Percentiles rank a stretch among this genome's conserved stretches.
phyloP scores from a whole-genome alignment of 73 alveolate species.

The Paramecium primaurelia region DNA sequence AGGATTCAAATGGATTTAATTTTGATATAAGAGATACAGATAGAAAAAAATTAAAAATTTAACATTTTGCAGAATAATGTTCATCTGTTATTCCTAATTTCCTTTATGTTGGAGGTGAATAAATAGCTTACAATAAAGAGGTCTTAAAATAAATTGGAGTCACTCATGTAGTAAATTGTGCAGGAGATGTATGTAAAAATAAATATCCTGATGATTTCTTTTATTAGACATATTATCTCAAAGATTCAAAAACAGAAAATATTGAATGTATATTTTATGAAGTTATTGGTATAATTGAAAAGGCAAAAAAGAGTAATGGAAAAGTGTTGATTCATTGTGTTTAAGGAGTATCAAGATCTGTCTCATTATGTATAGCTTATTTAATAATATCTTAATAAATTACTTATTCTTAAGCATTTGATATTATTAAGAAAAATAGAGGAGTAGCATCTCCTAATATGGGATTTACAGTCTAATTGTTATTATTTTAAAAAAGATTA shows the following conservation, averaged over 20 bases:
- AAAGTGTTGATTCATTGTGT: conserved; percentile 89
- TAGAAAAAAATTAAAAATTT: conserved; percentile 34
- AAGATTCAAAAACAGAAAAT: conserved; percentile 82
- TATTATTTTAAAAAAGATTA: conserved; percentile 75
- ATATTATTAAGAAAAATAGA: conserved; percentile 69
- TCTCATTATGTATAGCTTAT: conserved; percentile 84
- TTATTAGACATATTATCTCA: conserved; percentile 73
- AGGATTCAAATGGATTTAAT: conserved; percentile 25
- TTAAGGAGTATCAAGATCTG: conserved; percentile 88
- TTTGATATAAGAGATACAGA: conserved; percentile 47
- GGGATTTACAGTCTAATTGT: conserved; percentile 78
- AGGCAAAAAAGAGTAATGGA: conserved; percentile 69
- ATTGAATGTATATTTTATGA: conserved; percentile 86
- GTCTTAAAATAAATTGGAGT: conserved; percentile 68
- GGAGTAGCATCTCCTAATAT: conserved; percentile 86
- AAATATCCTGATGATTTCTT: conserved; percentile 68
- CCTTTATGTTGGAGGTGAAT: conserved; percentile 79
- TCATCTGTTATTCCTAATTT: conserved; percentile 77
- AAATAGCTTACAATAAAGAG: conserved; percentile 73
- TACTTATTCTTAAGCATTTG: conserved; percentile 70
- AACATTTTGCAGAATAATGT: conserved; percentile 53
- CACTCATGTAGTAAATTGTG: conserved; percentile 86
- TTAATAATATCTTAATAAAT: conserved; percentile 61
- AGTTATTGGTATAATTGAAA: conserved; percentile 72
- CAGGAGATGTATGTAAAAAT: conserved; percentile 88